These are phyloP conservation scores for Saturnispora dispora DNA, from an alignment of 805 yeast genomes.

Conservation along the genomic window DNA sequence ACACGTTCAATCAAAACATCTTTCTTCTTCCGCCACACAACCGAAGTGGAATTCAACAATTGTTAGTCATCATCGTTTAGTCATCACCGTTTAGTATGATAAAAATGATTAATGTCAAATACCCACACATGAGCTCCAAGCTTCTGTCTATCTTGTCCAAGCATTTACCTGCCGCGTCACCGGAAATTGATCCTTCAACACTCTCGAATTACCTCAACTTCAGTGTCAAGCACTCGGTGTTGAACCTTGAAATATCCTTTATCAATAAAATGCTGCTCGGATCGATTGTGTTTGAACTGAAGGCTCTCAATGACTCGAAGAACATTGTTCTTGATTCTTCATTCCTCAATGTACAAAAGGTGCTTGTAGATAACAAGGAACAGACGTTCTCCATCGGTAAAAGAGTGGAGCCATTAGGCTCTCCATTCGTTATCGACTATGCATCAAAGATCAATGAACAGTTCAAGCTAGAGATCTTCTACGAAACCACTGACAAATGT, in stretches of 20 bases:
- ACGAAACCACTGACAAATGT: conserved; percentile 61
- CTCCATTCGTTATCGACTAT: conserved; percentile 36
- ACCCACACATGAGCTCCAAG: conserved; percentile 23
- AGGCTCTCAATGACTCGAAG: conserved; percentile 22
- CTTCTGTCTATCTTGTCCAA: conserved; percentile 20
- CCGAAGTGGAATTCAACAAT: background rate
- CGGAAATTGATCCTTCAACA: conserved; percentile 70
- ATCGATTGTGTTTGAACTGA: conserved; percentile 39
- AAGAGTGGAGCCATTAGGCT: conserved; percentile 49
- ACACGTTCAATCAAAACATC: too few species aligned
- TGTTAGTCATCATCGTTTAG: background rate
- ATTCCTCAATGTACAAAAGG: conserved; percentile 39
- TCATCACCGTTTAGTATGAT: background rate
- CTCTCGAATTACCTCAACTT: conserved; percentile 60
- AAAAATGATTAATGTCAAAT: conserved; percentile 7
- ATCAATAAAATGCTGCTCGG: conserved; percentile 45
- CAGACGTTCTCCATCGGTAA: conserved; percentile 28
- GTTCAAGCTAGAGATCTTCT: conserved; percentile 35
- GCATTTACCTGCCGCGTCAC: conserved; percentile 32
- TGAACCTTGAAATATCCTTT: conserved; percentile 51
- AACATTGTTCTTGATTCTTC: conserved; percentile 63
- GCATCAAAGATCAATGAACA: conserved; percentile 12
- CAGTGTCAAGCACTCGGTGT: conserved; percentile 39
- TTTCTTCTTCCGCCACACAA: too few species aligned
- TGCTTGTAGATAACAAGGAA: conserved; percentile 33